Percentiles rank a stretch among this genome's conserved stretches.
Conservation (phyloP, 2,329 filamentous ascomycete species). For the Pleurostoma richardsiae region DNA sequence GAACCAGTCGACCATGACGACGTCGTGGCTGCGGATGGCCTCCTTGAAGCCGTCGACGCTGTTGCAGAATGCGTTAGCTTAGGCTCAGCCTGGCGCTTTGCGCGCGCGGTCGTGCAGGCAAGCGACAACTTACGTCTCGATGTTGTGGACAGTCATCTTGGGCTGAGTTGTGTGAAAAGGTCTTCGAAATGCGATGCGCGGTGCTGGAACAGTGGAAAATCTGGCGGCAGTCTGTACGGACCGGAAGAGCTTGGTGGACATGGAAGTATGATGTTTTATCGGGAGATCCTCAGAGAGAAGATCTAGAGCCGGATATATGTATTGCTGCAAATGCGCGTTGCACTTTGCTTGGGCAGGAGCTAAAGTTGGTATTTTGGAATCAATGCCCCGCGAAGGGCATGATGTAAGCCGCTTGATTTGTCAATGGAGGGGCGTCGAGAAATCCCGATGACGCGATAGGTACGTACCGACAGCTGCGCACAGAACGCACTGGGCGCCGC, state of each 20-base stretch:
- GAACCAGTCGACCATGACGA: slow-evolving; percentile 81
- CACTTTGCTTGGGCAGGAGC: no score
- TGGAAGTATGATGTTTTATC: not conserved
- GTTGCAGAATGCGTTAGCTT: slow-evolving; percentile 1
- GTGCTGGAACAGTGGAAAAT: slow-evolving; percentile 5
- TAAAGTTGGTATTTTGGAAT: no score
- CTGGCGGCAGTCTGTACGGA: slow-evolving; percentile 9
- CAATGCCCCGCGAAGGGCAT: slow-evolving; percentile 1
- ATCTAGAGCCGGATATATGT: no score
- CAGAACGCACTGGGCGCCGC: not conserved
- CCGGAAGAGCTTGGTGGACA: slow-evolving; percentile 2
- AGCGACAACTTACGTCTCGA: slow-evolving; percentile 25
- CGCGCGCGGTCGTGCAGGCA: not conserved
- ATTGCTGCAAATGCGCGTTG: no score
- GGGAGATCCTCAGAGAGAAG: no score
- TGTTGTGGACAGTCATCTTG: slow-evolving; percentile 37
- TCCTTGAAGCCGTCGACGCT: slow-evolving; percentile 24
- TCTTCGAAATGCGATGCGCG: slow-evolving; percentile 17
- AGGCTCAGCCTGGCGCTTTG: not conserved
- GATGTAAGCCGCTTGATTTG: slow-evolving; percentile 14
- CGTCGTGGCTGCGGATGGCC: slow-evolving; percentile 26
- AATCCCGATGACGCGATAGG: slow-evolving; percentile 13
- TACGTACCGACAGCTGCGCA: not conserved
- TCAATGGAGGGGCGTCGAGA: slow-evolving; percentile 7
- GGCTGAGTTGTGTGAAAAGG: slow-evolving; percentile 30